Base-by-base conservation (phyloP, 208 protist species). In the Trypanosoma melophagium region DNA sequence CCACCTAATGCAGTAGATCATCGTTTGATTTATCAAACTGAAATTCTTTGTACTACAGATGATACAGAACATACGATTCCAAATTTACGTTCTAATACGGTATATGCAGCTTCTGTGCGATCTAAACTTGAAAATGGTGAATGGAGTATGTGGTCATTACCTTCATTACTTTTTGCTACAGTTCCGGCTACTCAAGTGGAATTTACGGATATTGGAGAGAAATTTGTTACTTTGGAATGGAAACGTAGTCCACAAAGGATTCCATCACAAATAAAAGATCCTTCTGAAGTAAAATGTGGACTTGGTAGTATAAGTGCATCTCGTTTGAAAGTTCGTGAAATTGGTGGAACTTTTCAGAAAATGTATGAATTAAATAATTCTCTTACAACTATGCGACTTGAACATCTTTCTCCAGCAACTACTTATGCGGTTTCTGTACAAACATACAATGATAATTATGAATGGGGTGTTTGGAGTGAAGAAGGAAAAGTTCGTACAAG, bases 371-470 rank as follows among this genome's bases (percentile, higher is more conserved):
- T 94, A 24, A 85, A 92, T 62, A 89, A 80, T 66, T 76, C 83
- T 13, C 47, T 77, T n/a, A 93, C 71, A 25, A 77, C 75, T 24
- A 65, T 93, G 50, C 84, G 77, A 22, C 42, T 97, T 4, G 79
- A 91, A 45, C 42, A 76, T 38, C 86, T 96, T 38, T 59, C 59
- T 28, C 90, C 93, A 22, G 81, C 89, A n/a, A 87, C 87, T 16
- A 96, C 88, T 14, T 97, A 96, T 75, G 85, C 73, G 41, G 83
- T 96, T 25, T 69, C 87, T 10, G 90, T 97, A 55, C 89, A 95
- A 70, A 96, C 93, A 17, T 97, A 86, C 77, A 94, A 92, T 79
- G 89, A 95, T 74, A 88, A 93, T 79, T 90, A 83, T 74, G 86
- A 92, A 67, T 96, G 90, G 90, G 93, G 93, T 31, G 80, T 90